A percentile compares a stretch with the other conserved stretches of the same genome.
Evolutionary conservation across 164 flowering plant species (phyloP).

Genomic region (Vitis labrusca): DNA sequence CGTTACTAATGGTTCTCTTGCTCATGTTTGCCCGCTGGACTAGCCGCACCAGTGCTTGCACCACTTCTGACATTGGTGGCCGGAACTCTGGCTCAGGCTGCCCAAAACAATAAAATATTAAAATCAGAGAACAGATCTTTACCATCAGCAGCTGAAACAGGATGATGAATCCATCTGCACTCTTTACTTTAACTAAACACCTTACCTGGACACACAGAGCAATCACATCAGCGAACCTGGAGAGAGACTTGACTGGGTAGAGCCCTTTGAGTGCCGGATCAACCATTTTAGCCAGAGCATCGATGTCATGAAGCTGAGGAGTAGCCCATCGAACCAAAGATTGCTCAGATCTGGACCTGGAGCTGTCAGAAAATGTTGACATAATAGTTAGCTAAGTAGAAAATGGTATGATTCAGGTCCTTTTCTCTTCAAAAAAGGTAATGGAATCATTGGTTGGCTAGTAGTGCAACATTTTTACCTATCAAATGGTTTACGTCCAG

Average conservation of each 20-base stretch:
- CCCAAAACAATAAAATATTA: background rate
- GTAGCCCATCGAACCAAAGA: constrained; percentile 97
- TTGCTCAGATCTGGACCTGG: constrained; percentile 83
- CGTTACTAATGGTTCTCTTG: constrained; percentile 65
- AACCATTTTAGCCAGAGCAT: constrained; percentile 91
- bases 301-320: constrained; percentile 99
- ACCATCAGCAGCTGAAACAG: background rate
- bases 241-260: constrained; percentile 93
- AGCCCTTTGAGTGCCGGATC: constrained; percentile 87
- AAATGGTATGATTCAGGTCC: background rate
- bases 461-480: constrained; percentile 41
- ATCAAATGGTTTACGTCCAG: constrained; percentile 92
- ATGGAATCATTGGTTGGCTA: background rate
- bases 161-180: background rate
- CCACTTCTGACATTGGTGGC: constrained; percentile 98
- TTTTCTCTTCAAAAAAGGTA: background rate
- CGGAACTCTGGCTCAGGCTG: constrained; percentile 98
- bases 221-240: constrained; percentile 94
- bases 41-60: constrained; percentile 76
- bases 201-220: constrained; percentile 98
- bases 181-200: background rate
- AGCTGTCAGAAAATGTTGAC: constrained; percentile 39
- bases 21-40: constrained; percentile 95
- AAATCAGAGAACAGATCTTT: background rate
- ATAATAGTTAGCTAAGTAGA: background rate